A percentile compares a stretch with the other conserved stretches of the same genome.
phyloP scores from a whole-genome alignment of 306 rosid species.

The Acacia confusa region DNA sequence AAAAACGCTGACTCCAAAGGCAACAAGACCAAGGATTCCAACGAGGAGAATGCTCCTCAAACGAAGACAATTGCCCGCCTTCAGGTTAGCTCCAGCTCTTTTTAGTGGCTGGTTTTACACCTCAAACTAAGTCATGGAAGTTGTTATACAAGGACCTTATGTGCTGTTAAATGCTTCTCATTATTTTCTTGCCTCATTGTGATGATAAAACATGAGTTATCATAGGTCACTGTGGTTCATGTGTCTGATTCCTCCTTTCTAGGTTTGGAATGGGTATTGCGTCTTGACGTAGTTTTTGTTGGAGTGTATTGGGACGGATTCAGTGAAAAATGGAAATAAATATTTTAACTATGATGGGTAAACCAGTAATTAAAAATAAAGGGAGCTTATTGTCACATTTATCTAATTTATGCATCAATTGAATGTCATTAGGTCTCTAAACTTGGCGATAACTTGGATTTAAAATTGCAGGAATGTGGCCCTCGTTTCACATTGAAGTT shows the following conservation, averaged over 20 bases:
- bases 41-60: conserved; percentile 46
- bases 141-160: not conserved
- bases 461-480: conserved; percentile 75
- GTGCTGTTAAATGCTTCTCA: not conserved
- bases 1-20: conserved; percentile 48
- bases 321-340: not conserved
- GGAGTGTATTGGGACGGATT: not conserved
- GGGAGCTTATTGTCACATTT: not conserved
- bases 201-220: not conserved
- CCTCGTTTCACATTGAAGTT: conserved; percentile 89
- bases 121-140: conserved; percentile 18
- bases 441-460: conserved; percentile 6
- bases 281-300: not conserved
- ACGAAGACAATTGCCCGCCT: conserved; percentile 69
- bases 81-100: conserved; percentile 58
- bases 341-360: not conserved
- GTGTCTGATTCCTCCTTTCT: too few relatives aligned
- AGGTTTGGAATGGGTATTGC: not conserved
- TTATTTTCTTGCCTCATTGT: not conserved
- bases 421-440: conserved; percentile 10
- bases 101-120: conserved; percentile 5
- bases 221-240: not conserved
- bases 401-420: not conserved
- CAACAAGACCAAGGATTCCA: conserved; percentile 53
- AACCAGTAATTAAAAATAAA: not conserved